Percentiles rank a stretch among this genome's conserved stretches.
phyloP scores from a whole-genome alignment of 2,329 filamentous ascomycete species.

The Fusarium hainanense region DNA sequence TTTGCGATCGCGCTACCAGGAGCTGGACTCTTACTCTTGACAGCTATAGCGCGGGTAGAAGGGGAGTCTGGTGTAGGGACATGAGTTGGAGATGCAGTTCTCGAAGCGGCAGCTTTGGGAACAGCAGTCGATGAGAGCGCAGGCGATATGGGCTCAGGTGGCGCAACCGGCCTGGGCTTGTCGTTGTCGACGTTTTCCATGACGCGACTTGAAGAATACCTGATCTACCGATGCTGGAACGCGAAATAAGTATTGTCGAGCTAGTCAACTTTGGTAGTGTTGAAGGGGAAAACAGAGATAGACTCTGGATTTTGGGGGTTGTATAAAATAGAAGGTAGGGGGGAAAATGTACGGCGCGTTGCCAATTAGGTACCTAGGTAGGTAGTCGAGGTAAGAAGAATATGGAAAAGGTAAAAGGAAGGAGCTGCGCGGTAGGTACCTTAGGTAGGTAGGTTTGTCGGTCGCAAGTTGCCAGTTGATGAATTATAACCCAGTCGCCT shows the following conservation, averaged over 20 bases:
- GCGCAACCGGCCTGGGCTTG: slow-evolving; percentile 44
- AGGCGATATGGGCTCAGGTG: slow-evolving; percentile 45
- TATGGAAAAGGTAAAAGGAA: slow-evolving; percentile 11
- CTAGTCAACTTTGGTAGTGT: slow-evolving; percentile 1
- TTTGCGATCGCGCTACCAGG: slow-evolving; percentile 18
- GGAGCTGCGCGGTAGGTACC: slow-evolving; percentile 12
- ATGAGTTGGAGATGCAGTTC: slow-evolving; percentile 36
- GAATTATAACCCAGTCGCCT: neutral
- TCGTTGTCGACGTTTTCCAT: slow-evolving; percentile 44
- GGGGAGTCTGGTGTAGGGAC: slow-evolving; percentile 41
- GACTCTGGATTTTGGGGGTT: neutral
- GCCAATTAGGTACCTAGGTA: neutral
- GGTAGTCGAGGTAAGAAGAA: neutral
- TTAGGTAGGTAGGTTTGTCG: neutral
- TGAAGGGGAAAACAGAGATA: neutral
- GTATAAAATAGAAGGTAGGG: neutral
- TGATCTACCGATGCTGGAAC: slow-evolving; percentile 10
- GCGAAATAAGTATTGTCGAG: slow-evolving; percentile 14
- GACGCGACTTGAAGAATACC: slow-evolving; percentile 31
- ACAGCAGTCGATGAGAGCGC: slow-evolving; percentile 40
- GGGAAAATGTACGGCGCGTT: slow-evolving; percentile 18
- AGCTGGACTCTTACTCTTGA: slow-evolving; percentile 31
- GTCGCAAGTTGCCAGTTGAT: slow-evolving; percentile 38
- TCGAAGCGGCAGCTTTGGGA: slow-evolving; percentile 34
- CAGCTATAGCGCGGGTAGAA: slow-evolving; percentile 33